These are phyloP conservation scores for Dactylellina parvicollis DNA, from an alignment of 2,329 filamentous ascomycete species.

Conservation along the genomic window DNA sequence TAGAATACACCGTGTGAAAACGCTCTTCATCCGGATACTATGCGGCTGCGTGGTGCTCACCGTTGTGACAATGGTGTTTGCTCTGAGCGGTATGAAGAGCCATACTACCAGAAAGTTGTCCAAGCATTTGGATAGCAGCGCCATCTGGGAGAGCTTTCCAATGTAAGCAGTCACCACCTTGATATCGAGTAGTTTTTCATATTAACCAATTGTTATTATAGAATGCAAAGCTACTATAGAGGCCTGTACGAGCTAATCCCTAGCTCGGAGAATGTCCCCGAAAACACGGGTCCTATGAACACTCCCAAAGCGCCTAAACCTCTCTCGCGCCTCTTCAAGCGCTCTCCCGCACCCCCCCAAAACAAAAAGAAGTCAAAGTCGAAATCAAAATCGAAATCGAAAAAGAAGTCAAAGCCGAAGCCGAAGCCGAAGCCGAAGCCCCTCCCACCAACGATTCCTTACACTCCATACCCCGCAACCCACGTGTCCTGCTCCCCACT, in stretches of 20 bases:
- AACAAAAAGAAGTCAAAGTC: conserved; percentile 59
- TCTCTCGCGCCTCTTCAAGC: conserved; percentile 44
- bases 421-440: conserved; percentile 63
- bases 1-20: conserved; percentile 16
- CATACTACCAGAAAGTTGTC: conserved; percentile 34
- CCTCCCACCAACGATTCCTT: conserved; percentile 60
- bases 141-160: conserved; percentile 46
- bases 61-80: conserved; percentile 27
- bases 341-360: conserved; percentile 25
- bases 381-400: conserved; percentile 61
- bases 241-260: conserved; percentile 78
- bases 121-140: conserved; percentile 33
- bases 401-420: conserved; percentile 61
- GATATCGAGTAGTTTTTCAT: too few relatives aligned
- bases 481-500: conserved; percentile 59
- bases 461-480: conserved; percentile 76
- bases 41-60: conserved; percentile 33
- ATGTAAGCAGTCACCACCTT: conserved; percentile 25
- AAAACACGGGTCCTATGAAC: conserved; percentile 75
- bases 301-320: conserved; percentile 61
- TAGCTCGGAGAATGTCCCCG: conserved; percentile 74
- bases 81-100: conserved; percentile 32
- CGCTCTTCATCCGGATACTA: conserved; percentile 15
- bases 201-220: too few relatives aligned
- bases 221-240: conserved; percentile 84